Evolutionary conservation across 169 alveolate genomes (phyloP), one percentile per base, ranked within the genome.

Genomic region (Babesia sp.): DNA sequence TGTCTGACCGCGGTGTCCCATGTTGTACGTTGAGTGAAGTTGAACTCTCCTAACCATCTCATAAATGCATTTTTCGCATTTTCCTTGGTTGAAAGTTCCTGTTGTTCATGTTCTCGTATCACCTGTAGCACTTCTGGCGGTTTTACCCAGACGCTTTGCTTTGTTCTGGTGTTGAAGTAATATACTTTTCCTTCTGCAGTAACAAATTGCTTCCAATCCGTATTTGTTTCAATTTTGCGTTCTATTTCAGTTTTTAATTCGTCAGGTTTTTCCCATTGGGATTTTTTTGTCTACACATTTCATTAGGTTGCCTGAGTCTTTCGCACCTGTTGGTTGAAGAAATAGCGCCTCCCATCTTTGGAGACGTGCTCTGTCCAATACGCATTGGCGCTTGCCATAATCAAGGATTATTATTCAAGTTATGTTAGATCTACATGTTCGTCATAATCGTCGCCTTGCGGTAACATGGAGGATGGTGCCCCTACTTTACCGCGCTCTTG

Each of bases 241-340:
- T 89, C 93, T 33, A 71, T 61, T 29, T 73, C 84, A 5, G 90
- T 88, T 42, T 87, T 85, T 11, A 91, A 85, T 57, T 91, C 95
- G 48, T 87, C 86, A 36, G 95, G 95, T 59, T 87, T 90, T 36
- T 83, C 90, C 95, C 95, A 91, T 46, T 84, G 88, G 20, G 93
- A 84, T 44, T 82, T 55, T 70, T 91, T 91, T 7, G 95, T 91
- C 82, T 81, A 76, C 59, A 66, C 48, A 33, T 33, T 14, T 44
- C 22, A 11, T 45, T 2, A 34, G 54, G 3, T 14, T 24, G 42
- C 8, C 18, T 14, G 31, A 3, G 20, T 26, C 18, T 9, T 8
- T 8, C 2, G n/a, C 44, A 79, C 87, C 87, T 83, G 81, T 44
- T 82, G 77, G 58, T 90, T 91, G 75, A 71, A 90, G 74, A 85